phyloP scores from a whole-genome alignment of 345 rosid species.

The Aquilaria sinensis region DNA sequence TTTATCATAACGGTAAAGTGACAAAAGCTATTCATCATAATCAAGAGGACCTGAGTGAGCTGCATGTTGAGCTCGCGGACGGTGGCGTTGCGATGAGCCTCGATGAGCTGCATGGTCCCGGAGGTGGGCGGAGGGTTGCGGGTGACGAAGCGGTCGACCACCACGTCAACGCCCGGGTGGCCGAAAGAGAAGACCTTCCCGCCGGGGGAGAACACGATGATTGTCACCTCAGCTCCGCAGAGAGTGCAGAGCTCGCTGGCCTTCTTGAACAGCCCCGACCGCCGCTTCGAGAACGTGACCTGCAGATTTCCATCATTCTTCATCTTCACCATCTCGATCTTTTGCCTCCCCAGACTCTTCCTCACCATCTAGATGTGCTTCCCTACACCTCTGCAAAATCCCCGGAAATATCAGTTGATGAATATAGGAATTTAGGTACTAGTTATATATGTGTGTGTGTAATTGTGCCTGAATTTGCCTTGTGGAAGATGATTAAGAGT shows the following conservation, averaged over 20 bases:
- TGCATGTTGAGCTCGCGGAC: conserved; percentile 36
- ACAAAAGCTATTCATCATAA: too few relatives aligned
- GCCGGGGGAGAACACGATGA: conserved; percentile 31
- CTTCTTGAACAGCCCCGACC: conserved; percentile 31
- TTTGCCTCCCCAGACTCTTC: conserved; percentile 28
- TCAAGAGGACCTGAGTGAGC: conserved; percentile 19
- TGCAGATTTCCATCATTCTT: conserved; percentile 25
- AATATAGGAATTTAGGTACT: too few relatives aligned
- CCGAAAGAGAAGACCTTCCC: conserved; percentile 29
- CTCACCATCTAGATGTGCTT: conserved; percentile 10
- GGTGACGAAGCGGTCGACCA: conserved; percentile 19
- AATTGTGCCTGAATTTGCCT: too few relatives aligned
- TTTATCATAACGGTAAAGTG: too few relatives aligned
- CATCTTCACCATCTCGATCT: conserved; percentile 35
- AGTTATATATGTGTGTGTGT: too few relatives aligned
- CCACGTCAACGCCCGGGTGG: conserved; percentile 26
- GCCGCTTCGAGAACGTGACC: conserved; percentile 36
- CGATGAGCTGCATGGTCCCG: conserved; percentile 29
- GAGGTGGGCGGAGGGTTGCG: conserved; percentile 18
- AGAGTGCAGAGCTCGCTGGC: conserved; percentile 37
- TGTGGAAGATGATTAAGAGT: neutral
- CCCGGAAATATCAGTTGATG: too few relatives aligned
- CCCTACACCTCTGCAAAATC: too few relatives aligned
- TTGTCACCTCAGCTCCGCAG: conserved; percentile 30
- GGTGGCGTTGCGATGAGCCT: conserved; percentile 35